These are phyloP conservation scores for Zygoascus meyerae DNA, from an alignment of 1,139 yeast species.

Conservation along the genomic window DNA sequence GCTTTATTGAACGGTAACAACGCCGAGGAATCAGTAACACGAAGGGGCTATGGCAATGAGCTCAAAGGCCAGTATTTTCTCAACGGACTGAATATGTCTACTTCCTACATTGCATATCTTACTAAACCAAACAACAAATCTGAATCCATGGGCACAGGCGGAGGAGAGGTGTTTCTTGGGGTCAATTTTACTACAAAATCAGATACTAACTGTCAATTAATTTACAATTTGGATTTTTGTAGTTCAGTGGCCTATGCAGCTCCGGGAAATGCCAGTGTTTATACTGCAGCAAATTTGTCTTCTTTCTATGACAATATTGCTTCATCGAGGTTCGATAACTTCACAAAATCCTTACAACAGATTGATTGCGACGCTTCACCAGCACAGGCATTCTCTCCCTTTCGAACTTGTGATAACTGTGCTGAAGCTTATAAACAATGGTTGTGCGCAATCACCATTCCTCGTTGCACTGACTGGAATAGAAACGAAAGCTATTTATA, in stretches of 20 bases:
- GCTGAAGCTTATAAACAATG: constrained; percentile 68
- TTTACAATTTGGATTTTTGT: constrained; percentile 74
- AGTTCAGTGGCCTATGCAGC: constrained; percentile 80
- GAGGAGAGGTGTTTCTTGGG: constrained; percentile 62
- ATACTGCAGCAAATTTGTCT: constrained; percentile 34
- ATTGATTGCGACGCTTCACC: constrained; percentile 67
- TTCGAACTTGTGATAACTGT: constrained; percentile 70
- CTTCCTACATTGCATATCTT: constrained; percentile 61
- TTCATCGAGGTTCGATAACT: constrained; percentile 49
- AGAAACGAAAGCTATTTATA: constrained; percentile 43
- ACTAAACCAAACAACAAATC: constrained; percentile 40
- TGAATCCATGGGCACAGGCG: constrained; percentile 33
- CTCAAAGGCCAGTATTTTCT: constrained; percentile 50
- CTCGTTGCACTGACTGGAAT: constrained; percentile 64
- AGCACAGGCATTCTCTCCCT: constrained; percentile 70
- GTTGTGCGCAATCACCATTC: constrained; percentile 89
- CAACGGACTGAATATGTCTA: constrained; percentile 53
- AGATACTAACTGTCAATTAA: constrained; percentile 55
- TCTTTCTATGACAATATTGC: constrained; percentile 63
- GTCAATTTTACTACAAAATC: constrained; percentile 58
- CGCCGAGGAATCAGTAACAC: constrained; percentile 41
- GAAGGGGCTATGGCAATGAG: constrained; percentile 47
- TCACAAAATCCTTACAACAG: constrained; percentile 70
- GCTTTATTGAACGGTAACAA: constrained; percentile 35
- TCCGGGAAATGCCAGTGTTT: constrained; percentile 48